phyloP scores from a whole-genome alignment of 768 basidiomycete species.

The Rhizopogon vinicolor region DNA sequence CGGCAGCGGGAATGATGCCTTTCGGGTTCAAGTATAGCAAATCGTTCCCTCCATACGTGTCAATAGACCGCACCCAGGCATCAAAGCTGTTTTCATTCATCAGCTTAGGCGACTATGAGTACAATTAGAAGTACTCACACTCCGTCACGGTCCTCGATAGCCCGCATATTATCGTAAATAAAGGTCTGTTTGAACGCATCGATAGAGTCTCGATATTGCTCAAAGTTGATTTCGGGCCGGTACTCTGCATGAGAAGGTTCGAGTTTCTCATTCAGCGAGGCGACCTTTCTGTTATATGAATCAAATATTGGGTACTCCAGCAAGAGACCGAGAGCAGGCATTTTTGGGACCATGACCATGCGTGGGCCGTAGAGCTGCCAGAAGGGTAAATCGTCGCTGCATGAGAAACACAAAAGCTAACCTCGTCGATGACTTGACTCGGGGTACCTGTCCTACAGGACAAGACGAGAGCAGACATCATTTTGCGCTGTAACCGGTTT shows the following conservation, averaged over 20 bases:
- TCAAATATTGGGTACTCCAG: conserved; percentile 85
- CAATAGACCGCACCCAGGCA: conserved; percentile 76
- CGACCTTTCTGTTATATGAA: conserved; percentile 65
- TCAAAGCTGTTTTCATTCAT: conserved; percentile 54
- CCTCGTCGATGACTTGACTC: conserved; percentile 68
- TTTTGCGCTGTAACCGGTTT: conserved; percentile 71
- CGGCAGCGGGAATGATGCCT: conserved; percentile 69
- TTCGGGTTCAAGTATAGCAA: conserved; percentile 72
- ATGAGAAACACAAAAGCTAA: conserved; percentile 17
- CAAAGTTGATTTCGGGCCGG: conserved; percentile 72
- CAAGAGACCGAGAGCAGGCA: conserved; percentile 90
- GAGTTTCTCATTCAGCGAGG: conserved; percentile 39
- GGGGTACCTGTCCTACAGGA: conserved; percentile 75
- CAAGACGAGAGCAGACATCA: conserved; percentile 87
- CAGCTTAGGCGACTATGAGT: not conserved
- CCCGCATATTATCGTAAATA: conserved; percentile 86
- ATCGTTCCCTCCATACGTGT: conserved; percentile 73
- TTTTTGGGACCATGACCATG: conserved; percentile 85
- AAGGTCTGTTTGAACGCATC: conserved; percentile 77
- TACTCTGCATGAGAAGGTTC: conserved; percentile 53
- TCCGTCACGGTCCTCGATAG: conserved; percentile 73
- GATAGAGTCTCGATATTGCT: conserved; percentile 59
- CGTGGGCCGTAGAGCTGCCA: conserved; percentile 72
- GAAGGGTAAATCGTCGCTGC: not conserved
- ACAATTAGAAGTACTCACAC: conserved; percentile 46